phyloP scores from a whole-genome alignment of 768 basidiomycete genomes.

The Pisolithus sp. region DNA sequence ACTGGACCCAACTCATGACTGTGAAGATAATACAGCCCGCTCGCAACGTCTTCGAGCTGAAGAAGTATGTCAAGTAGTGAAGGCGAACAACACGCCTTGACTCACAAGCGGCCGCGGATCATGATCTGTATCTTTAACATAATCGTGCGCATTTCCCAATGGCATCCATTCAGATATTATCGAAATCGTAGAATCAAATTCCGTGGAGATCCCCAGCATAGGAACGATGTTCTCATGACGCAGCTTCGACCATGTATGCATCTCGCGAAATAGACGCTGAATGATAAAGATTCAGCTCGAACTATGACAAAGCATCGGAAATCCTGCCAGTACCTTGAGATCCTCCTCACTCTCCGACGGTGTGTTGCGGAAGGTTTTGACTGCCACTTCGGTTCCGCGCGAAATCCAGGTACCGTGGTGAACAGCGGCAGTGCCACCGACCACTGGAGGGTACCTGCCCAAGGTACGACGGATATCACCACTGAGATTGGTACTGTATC shows the following conservation, averaged over 20 bases:
- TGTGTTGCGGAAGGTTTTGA: neutral
- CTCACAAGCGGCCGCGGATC: neutral
- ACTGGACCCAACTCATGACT: neutral
- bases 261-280: neutral
- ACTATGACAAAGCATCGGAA: neutral
- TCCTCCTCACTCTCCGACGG: neutral
- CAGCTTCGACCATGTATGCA: neutral
- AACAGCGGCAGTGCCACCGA: neutral
- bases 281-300: neutral
- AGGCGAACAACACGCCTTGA: neutral
- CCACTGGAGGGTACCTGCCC: too few species aligned
- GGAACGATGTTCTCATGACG: neutral
- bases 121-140: neutral
- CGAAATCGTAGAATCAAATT: neutral
- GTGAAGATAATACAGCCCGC: neutral
- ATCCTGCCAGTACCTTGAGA: neutral
- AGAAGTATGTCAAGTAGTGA: neutral
- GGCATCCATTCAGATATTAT: neutral
- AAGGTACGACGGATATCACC: neutral
- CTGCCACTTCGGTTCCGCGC: neutral
- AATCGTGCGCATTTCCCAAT: neutral
- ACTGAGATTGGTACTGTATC: neutral
- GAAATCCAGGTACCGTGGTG: neutral
- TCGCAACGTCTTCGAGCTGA: neutral
- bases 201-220: neutral